A percentile compares a stretch with the other conserved stretches of the same genome.
phyloP scores from a whole-genome alignment of 2,329 filamentous ascomycete genomes.

The Botrytis medusae region DNA sequence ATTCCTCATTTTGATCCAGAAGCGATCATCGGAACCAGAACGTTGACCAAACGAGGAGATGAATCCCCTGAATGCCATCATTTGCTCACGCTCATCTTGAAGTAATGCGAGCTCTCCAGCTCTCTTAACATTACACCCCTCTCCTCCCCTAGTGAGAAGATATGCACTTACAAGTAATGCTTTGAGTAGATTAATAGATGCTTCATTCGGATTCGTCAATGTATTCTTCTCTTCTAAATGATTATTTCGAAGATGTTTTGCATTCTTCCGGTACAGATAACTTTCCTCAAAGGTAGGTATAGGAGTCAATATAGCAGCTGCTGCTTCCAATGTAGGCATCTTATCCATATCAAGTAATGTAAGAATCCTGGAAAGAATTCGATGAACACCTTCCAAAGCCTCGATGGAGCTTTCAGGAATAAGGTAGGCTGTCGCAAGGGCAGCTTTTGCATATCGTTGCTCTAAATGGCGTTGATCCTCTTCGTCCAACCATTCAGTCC shows the following conservation, averaged over 20 bases:
- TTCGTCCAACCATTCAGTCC: slow-evolving; percentile 57
- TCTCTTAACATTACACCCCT: slow-evolving; percentile 50
- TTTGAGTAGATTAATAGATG: slow-evolving; percentile 59
- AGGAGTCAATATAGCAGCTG: slow-evolving; percentile 49
- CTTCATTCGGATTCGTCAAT: slow-evolving; percentile 60
- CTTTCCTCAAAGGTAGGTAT: slow-evolving; percentile 39
- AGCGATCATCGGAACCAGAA: slow-evolving; percentile 59
- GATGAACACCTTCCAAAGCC: slow-evolving; percentile 60
- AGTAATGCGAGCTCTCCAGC: slow-evolving; percentile 65
- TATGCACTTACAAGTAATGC: slow-evolving; percentile 62
- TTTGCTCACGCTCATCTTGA: slow-evolving; percentile 64
- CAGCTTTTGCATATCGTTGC: slow-evolving; percentile 64
- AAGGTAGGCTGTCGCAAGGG: slow-evolving; percentile 66
- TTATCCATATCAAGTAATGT: slow-evolving; percentile 60
- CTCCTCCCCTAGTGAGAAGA: slow-evolving; percentile 53
- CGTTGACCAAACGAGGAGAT: slow-evolving; percentile 44
- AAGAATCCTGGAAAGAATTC: slow-evolving; percentile 58
- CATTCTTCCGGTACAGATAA: slow-evolving; percentile 45
- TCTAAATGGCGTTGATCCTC: slow-evolving; percentile 60
- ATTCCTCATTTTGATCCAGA: slow-evolving; percentile 61
- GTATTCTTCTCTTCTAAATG: slow-evolving; percentile 61
- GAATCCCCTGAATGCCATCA: slow-evolving; percentile 52
- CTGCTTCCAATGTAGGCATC: slow-evolving; percentile 52
- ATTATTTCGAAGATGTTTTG: slow-evolving; percentile 49
- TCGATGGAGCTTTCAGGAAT: slow-evolving; percentile 59